Base-by-base conservation (phyloP, 768 basidiomycete species). In the Termitomyces titanicus region DNA sequence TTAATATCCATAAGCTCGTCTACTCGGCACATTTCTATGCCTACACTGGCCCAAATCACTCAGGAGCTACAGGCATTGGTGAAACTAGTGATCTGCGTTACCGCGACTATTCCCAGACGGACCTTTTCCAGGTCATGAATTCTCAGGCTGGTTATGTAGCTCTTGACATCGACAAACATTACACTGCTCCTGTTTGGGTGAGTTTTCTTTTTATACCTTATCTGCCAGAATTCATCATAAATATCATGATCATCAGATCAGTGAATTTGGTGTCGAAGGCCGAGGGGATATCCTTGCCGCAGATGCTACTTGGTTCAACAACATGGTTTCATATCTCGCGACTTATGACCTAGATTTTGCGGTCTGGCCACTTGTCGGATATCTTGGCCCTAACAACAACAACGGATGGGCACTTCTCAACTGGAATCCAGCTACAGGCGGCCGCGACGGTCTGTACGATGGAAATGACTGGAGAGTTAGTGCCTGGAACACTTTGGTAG, bases 391-490 rank as follows among this genome's bases (percentile, higher is more conserved):
- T 25, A 37, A 18, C 24, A 57, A 57, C n/a, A 46, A 18, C 53
- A 57, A 61, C 18, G 60, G 60, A 40, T 61, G 56, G 60, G 60
- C 56, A n/a, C 56, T 60, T 34, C 53, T 57, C 22, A 60, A 60
- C 29, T 60, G 55, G 53, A 43, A 60, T 24, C 55, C 49, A n/a
- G 37, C 45, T n/a, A 56, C 55, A 24, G 46, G 56, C 8, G 22
- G 27, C 3, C 52, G 51, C 13, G 59, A 60, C 9, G 43, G 59
- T 29, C 24, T 60, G 31, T 57, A 57, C 22, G 59, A 60, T n/a
- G 59, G 55, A 46, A 57, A 57, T 15, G 55, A 60, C 35, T 60
- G 55, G 59, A 56, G 59, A 43, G 39, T 43, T 7, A 11, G 17
- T 33, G 34, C 42, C 5, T 60, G 59, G 59, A 56, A 57, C 24